Evolutionary conservation across 179 eudicot genomes (phyloP).

Genomic region (Silene noctiflora): DNA sequence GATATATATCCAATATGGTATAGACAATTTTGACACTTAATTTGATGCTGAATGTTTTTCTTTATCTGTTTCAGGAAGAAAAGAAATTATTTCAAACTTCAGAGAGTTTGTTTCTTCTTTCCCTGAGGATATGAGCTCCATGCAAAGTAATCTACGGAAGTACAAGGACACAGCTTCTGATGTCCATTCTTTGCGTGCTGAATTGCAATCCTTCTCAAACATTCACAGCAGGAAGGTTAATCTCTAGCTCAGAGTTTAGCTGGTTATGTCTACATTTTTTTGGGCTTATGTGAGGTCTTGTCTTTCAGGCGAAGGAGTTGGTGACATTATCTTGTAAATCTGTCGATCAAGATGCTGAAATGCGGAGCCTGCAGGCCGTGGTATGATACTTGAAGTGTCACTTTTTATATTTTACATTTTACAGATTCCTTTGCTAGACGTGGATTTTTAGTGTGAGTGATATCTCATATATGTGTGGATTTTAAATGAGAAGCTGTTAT

Average conservation of each 20-base stretch:
- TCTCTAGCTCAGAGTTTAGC: slow-evolving; percentile 16
- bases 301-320: slow-evolving; percentile 62
- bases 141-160: slow-evolving; percentile 77
- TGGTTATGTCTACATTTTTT: slow-evolving; percentile 4
- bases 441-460: background rate
- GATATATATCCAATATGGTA: background rate
- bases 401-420: background rate
- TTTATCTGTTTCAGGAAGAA: slow-evolving; percentile 68
- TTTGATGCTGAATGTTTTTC: slow-evolving; percentile 14
- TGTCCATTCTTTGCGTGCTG: slow-evolving; percentile 79
- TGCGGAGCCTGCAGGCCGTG: slow-evolving; percentile 55
- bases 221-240: slow-evolving; percentile 71
- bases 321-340: slow-evolving; percentile 63
- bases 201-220: slow-evolving; percentile 64
- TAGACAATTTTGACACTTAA: background rate
- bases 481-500: background rate
- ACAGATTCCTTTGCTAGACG: background rate
- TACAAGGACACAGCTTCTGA: slow-evolving; percentile 85
- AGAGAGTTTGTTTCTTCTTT: slow-evolving; percentile 80
- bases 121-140: slow-evolving; percentile 74
- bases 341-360: slow-evolving; percentile 61
- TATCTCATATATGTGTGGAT: background rate
- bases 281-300: slow-evolving; percentile 17
- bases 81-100: slow-evolving; percentile 77
- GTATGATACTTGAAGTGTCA: slow-evolving; percentile 39